A percentile compares a stretch with the other conserved stretches of the same genome.
phyloP scores from a whole-genome alignment of 73 alveolate species.

The Tetrahymena elliotti region DNA sequence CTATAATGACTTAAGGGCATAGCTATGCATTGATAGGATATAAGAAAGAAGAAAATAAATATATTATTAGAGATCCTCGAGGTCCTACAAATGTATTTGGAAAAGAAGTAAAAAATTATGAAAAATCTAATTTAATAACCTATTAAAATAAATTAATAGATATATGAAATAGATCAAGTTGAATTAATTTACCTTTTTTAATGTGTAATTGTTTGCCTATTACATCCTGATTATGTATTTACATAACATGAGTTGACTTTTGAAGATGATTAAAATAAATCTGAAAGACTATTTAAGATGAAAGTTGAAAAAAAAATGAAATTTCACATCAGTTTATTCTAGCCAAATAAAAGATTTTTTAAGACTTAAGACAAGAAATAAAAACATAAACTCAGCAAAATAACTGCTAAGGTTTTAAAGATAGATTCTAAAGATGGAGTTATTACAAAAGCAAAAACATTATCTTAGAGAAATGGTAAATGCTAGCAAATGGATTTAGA shows the following conservation, averaged over 20 bases:
- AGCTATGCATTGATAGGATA: background rate
- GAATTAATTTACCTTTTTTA: background rate
- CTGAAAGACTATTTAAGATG: background rate
- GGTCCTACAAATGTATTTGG: background rate
- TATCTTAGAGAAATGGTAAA: background rate
- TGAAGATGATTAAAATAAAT: background rate
- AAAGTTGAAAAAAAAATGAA: background rate
- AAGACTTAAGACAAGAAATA: background rate
- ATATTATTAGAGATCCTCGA: background rate
- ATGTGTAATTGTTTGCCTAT: background rate
- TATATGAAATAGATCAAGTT: background rate
- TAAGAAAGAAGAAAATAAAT: background rate
- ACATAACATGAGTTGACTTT: background rate
- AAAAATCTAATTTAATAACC: background rate
- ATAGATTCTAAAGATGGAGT: background rate
- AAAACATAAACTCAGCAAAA: background rate
- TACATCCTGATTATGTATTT: background rate
- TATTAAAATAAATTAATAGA: background rate
- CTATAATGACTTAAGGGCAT: background rate
- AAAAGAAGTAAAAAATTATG: background rate
- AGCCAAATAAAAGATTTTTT: background rate
- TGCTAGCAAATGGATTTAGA: background rate
- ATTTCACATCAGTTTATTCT: background rate
- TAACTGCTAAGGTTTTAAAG: background rate
- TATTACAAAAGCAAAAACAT: background rate